Evolutionary conservation across 2,329 filamentous ascomycete species (phyloP).

Genomic region (Arthrobotrys entomopaga): DNA sequence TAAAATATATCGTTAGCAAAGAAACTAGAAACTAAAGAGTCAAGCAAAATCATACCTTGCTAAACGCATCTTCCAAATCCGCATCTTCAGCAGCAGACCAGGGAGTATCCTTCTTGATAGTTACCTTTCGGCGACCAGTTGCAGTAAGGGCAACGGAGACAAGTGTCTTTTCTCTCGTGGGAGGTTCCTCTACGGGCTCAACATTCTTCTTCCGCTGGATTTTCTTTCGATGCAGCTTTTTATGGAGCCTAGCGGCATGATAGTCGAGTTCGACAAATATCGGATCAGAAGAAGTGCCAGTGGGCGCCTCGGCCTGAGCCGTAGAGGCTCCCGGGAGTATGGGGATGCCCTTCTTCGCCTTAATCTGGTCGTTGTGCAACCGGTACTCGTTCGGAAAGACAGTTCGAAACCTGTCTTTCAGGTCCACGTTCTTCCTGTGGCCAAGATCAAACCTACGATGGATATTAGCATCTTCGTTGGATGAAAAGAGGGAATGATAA

Average conservation of each 20-base stretch:
- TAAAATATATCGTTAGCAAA: slow-evolving; percentile 28
- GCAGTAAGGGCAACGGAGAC: slow-evolving; percentile 12
- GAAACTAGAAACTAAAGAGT: not conserved
- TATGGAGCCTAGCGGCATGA: slow-evolving; percentile 19
- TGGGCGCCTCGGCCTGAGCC: not conserved
- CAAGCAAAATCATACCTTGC: not conserved
- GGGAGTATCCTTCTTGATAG: slow-evolving; percentile 17
- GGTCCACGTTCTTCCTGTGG: slow-evolving; percentile 33
- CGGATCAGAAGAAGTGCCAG: slow-evolving; percentile 7
- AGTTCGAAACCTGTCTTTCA: slow-evolving; percentile 47
- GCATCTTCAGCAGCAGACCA: slow-evolving; percentile 46
- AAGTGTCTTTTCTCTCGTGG: not conserved
- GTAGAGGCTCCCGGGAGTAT: not conserved
- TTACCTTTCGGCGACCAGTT: slow-evolving; percentile 42
- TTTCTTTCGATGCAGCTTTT: slow-evolving; percentile 32
- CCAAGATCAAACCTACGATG: slow-evolving; percentile 19
- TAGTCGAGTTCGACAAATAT: slow-evolving; percentile 32
- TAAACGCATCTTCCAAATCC: slow-evolving; percentile 26
- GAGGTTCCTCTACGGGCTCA: not conserved
- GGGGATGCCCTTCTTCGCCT: not conserved
- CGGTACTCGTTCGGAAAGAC: slow-evolving; percentile 37
- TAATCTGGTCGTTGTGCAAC: slow-evolving; percentile 11
- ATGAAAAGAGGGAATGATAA: not conserved
- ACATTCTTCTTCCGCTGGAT: not conserved
- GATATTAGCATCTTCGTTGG: slow-evolving; percentile 1